Percentiles rank a stretch among this genome's conserved stretches.
Evolutionary conservation across 2,329 filamentous ascomycete genomes (phyloP).

Genomic region (Fusarium sp.): DNA sequence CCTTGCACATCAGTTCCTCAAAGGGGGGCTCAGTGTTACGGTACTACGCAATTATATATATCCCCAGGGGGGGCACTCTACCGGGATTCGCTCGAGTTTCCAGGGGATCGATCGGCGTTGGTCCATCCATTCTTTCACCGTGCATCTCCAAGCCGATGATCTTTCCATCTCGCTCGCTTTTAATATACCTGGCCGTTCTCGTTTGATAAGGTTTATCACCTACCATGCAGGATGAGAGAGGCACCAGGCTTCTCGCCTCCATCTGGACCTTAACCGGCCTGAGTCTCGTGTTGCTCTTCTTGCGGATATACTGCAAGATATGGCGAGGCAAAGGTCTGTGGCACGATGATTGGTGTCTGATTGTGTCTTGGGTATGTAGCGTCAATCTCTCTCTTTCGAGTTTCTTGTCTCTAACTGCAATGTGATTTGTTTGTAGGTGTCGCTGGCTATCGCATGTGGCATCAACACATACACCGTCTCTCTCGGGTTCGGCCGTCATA

Average conservation of each 20-base stretch:
- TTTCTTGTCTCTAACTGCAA: background rate
- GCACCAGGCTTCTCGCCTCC: constrained; percentile 45
- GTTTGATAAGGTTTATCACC: background rate
- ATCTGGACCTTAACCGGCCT: constrained; percentile 46
- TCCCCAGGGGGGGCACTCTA: constrained; percentile 12
- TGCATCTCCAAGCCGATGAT: constrained; percentile 2
- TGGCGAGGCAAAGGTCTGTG: constrained; percentile 51
- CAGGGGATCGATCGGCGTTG: constrained; percentile 34
- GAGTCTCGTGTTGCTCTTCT: constrained; percentile 43
- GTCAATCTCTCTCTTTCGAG: background rate
- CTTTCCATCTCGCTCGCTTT: background rate
- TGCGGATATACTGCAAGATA: constrained; percentile 53
- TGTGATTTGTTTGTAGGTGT: constrained; percentile 29
- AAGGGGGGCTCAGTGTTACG: background rate
- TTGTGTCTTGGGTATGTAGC: constrained; percentile 51
- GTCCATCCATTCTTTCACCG: background rate
- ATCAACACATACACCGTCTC: constrained; percentile 49
- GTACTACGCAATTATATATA: constrained; percentile 17
- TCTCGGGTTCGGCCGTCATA: constrained; percentile 45
- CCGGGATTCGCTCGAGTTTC: constrained; percentile 9
- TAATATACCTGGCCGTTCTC: background rate
- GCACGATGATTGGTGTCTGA: constrained; percentile 53
- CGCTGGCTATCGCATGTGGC: constrained; percentile 46
- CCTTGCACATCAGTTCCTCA: background rate
- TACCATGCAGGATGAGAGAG: constrained; percentile 38